Percentiles rank a stretch among this genome's conserved stretches.
phyloP scores from a whole-genome alignment of 192 early-diverging fungal species.

The Linnemannia hyalina region DNA sequence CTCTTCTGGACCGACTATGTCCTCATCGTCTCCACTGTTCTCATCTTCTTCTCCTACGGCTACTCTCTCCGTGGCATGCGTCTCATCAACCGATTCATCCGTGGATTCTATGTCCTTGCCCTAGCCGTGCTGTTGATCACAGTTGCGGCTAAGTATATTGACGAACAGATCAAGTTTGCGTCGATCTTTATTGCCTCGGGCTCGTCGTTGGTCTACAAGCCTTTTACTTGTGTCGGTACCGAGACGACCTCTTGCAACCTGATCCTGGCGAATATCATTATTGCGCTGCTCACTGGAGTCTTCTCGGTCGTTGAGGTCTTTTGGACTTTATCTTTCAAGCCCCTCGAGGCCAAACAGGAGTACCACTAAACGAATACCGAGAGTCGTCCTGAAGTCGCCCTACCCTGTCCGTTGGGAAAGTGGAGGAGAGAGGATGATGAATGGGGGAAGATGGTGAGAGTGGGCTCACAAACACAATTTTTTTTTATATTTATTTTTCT shows the following conservation, averaged over 20 bases:
- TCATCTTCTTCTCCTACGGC: not conserved
- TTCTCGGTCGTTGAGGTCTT: not conserved
- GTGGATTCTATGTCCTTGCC: not conserved
- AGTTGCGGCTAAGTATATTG: not conserved
- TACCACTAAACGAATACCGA: not conserved
- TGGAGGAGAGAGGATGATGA: not conserved
- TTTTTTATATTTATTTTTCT: not conserved
- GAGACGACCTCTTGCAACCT: not conserved
- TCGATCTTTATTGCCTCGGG: not conserved
- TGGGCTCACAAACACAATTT: not conserved
- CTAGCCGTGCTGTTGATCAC: not conserved
- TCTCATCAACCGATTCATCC: not conserved
- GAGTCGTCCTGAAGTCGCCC: not conserved
- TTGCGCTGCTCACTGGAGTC: not conserved
- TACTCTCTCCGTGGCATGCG: slow-evolving; percentile 2
- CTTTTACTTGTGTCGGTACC: not conserved
- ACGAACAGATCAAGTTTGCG: not conserved
- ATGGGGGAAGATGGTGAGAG: not conserved
- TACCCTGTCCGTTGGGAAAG: not conserved
- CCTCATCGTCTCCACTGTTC: not conserved
- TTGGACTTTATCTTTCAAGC: not conserved
- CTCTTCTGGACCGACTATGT: slow-evolving; percentile 6
- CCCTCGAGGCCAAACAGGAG: not conserved
- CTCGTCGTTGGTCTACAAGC: not conserved
- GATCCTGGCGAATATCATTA: not conserved